Percentiles rank a stretch among this genome's conserved stretches.
Evolutionary conservation across 371 early-diverging fungal genomes (phyloP).

Genomic region (Haplosporangium sp.): DNA sequence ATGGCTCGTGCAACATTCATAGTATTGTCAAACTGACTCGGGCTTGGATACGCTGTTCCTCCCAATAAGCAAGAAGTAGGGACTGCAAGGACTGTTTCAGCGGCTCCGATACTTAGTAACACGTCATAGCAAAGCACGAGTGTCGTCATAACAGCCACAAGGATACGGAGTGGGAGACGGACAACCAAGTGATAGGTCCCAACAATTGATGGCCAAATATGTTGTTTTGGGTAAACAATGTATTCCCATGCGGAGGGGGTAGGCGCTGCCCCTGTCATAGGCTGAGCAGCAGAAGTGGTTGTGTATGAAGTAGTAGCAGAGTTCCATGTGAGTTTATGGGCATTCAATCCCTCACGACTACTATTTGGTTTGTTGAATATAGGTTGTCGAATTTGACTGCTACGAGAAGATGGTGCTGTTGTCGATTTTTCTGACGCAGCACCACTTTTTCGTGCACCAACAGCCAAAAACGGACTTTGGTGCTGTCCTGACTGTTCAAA

Average conservation of each 20-base stretch:
- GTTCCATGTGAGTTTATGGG: slow-evolving; percentile 53
- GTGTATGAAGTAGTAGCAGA: slow-evolving; percentile 54
- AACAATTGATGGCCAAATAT: slow-evolving; percentile 35
- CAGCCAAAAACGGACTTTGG: neutral
- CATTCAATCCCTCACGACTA: slow-evolving; percentile 15
- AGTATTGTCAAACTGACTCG: slow-evolving; percentile 50
- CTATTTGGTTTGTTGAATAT: slow-evolving; percentile 25
- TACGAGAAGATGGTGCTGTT: slow-evolving; percentile 4
- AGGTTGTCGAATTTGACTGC: slow-evolving; percentile 15
- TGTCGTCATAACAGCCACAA: slow-evolving; percentile 51
- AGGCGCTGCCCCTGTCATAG: slow-evolving; percentile 43
- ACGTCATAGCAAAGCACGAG: slow-evolving; percentile 52
- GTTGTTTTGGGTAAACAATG: slow-evolving; percentile 31
- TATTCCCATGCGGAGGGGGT: slow-evolving; percentile 52
- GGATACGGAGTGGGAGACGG: slow-evolving; percentile 50
- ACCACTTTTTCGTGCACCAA: slow-evolving; percentile 5
- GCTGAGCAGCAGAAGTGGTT: slow-evolving; percentile 35
- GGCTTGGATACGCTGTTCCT: slow-evolving; percentile 45
- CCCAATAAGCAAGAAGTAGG: slow-evolving; percentile 50
- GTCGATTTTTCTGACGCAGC: slow-evolving; percentile 29
- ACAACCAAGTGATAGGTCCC: slow-evolving; percentile 41
- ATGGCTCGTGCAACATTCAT: slow-evolving; percentile 55
- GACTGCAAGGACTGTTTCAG: slow-evolving; percentile 44
- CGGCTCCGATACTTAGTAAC: slow-evolving; percentile 38
- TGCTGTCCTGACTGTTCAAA: slow-evolving; percentile 7